A percentile compares a stretch with the other conserved stretches of the same genome.
Evolutionary conservation across 345 rosid genomes (phyloP).

Genomic region (Brassica cretica): DNA sequence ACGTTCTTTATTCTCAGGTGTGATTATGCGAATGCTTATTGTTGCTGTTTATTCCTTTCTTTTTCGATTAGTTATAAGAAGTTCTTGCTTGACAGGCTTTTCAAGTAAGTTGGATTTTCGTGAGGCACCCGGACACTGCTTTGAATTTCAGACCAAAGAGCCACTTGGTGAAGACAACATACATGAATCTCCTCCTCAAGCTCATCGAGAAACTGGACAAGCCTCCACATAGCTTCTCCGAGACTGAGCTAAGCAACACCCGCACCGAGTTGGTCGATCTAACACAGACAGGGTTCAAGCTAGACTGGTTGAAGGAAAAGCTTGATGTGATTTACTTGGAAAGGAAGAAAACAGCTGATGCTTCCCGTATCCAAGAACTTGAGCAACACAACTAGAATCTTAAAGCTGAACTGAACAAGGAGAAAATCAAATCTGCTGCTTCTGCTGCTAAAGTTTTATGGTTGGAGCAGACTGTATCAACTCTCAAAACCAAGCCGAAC

Average conservation of each 20-base stretch:
- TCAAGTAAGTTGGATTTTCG: background rate
- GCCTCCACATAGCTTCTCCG: background rate
- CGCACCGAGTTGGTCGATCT: background rate
- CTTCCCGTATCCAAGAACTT: background rate
- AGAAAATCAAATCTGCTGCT: background rate
- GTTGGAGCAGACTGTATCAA: background rate
- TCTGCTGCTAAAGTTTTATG: background rate
- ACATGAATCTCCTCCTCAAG: background rate
- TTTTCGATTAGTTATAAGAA: background rate
- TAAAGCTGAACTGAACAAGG: background rate
- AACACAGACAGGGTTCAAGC: background rate
- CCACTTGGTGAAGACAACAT: conserved; percentile 7
- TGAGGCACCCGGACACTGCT: background rate
- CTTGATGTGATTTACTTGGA: background rate
- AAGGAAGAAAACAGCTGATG: background rate
- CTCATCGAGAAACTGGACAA: background rate
- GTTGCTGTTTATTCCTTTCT: background rate
- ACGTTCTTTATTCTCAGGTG: conserved; percentile 4
- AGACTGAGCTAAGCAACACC: background rate
- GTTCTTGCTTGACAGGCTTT: background rate
- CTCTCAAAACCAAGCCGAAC: background rate
- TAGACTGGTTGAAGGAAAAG: background rate
- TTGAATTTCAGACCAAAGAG: background rate
- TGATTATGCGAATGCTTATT: background rate
- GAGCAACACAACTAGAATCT: background rate